Evolutionary conservation across 495 filamentous ascomycete genomes (phyloP).

Genomic region (Penicillium mononematosum): DNA sequence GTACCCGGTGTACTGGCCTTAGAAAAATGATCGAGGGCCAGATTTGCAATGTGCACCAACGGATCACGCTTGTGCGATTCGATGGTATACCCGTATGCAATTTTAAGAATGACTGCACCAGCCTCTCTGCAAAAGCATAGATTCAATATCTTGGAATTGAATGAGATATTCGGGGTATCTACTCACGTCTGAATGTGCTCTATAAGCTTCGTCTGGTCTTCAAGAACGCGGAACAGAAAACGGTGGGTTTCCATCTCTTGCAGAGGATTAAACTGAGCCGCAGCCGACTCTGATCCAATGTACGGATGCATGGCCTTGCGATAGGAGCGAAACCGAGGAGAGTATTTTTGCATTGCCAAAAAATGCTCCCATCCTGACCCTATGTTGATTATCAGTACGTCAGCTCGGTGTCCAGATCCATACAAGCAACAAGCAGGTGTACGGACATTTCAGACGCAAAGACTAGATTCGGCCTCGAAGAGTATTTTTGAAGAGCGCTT

Average conservation of each 20-base stretch:
- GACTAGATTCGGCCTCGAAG: slow-evolving; percentile 37
- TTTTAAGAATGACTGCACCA: slow-evolving; percentile 46
- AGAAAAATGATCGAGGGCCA: slow-evolving; percentile 41
- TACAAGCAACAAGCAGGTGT: background rate
- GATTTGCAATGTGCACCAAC: slow-evolving; percentile 40
- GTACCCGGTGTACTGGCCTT: slow-evolving; percentile 35
- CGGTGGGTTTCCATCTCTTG: slow-evolving; percentile 43
- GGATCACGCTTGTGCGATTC: slow-evolving; percentile 42
- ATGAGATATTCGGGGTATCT: no score
- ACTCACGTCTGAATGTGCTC: slow-evolving; percentile 45
- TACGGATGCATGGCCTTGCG: slow-evolving; percentile 39
- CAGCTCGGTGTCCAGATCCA: no score
- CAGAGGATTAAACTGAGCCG: slow-evolving; percentile 33
- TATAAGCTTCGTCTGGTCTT: slow-evolving; percentile 34
- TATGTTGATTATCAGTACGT: slow-evolving; percentile 1
- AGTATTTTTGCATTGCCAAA: slow-evolving; percentile 37
- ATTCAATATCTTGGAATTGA: background rate
- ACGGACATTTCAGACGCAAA: slow-evolving; percentile 42
- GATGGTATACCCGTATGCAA: slow-evolving; percentile 50
- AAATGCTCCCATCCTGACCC: slow-evolving; percentile 39
- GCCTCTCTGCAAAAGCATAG: slow-evolving; percentile 24
- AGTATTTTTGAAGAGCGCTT: slow-evolving; percentile 43
- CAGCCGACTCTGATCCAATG: slow-evolving; percentile 26
- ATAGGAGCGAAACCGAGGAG: slow-evolving; percentile 38
- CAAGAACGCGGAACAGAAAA: slow-evolving; percentile 43